Evolutionary conservation across 345 rosid species (phyloP).

Genomic region (Anastatica hierochuntica): DNA sequence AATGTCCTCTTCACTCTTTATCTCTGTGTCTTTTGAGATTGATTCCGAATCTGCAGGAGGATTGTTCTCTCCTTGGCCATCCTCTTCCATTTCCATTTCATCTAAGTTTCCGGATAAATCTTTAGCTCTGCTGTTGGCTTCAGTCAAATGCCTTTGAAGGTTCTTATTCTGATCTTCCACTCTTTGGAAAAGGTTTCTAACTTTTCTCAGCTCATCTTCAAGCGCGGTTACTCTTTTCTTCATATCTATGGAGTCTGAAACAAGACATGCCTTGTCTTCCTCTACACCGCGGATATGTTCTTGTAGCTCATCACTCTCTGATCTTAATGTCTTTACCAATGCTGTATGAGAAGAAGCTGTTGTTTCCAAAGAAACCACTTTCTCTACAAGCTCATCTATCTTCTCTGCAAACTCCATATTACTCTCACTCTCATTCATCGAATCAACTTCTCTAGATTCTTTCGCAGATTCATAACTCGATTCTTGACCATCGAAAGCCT

Average conservation of each 20-base stretch:
- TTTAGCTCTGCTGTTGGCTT: slow-evolving; percentile 38
- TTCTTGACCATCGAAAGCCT: not conserved
- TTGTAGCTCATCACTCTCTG: slow-evolving; percentile 49
- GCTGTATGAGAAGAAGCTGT: slow-evolving; percentile 51
- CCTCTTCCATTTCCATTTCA: slow-evolving; percentile 39
- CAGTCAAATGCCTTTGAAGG: slow-evolving; percentile 36
- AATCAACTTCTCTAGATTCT: slow-evolving; percentile 19
- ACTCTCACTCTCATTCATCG: slow-evolving; percentile 15
- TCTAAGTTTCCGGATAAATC: slow-evolving; percentile 44
- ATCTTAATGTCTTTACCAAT: slow-evolving; percentile 40
- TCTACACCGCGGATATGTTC: slow-evolving; percentile 41
- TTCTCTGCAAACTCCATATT: slow-evolving; percentile 42
- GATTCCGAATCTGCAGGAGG: slow-evolving; percentile 4
- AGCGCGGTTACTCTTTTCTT: slow-evolving; percentile 34
- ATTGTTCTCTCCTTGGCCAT: slow-evolving; percentile 9
- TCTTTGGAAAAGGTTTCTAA: slow-evolving; percentile 39
- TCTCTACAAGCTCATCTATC: slow-evolving; percentile 64
- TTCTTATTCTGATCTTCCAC: slow-evolving; percentile 36
- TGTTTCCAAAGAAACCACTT: slow-evolving; percentile 50
- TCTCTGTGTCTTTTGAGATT: slow-evolving; percentile 4
- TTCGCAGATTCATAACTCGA: slow-evolving; percentile 12
- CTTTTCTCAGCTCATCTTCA: slow-evolving; percentile 50
- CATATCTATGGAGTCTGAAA: slow-evolving; percentile 33
- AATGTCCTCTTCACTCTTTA: slow-evolving; percentile 14
- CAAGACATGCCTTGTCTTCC: slow-evolving; percentile 46